Conservation (phyloP, 2,329 filamentous ascomycete genomes). For the Cephalotrichum gorgonifer region DNA sequence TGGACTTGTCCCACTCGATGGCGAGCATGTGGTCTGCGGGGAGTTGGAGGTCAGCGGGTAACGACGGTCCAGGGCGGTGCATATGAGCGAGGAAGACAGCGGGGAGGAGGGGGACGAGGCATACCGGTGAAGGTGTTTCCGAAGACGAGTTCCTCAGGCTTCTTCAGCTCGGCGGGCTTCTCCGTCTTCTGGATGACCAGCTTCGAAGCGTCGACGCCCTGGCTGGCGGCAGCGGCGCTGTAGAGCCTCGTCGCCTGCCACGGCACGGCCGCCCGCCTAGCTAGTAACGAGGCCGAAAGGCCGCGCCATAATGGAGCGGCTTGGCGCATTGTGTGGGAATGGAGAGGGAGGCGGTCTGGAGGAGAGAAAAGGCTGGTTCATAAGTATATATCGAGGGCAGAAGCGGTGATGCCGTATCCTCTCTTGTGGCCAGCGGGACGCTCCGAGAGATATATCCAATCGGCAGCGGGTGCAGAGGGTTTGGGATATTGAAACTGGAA, state of each 20-base stretch:
- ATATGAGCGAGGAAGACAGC: background rate
- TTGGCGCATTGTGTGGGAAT: background rate
- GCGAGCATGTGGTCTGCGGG: slow-evolving; percentile 86
- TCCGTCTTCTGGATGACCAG: slow-evolving; percentile 65
- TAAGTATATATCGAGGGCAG: background rate
- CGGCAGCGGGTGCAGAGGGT: too few species aligned
- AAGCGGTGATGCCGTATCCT: background rate
- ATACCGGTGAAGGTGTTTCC: slow-evolving; percentile 82
- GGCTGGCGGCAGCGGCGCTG: slow-evolving; percentile 47
- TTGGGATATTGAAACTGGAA: too few species aligned
- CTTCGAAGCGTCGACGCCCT: slow-evolving; percentile 64
- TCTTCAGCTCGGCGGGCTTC: slow-evolving; percentile 62
- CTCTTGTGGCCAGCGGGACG: too few species aligned
- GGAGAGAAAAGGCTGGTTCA: background rate
- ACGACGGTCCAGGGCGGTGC: too few species aligned
- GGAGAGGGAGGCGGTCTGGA: too few species aligned
- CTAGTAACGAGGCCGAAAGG: background rate
- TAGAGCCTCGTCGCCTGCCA: slow-evolving; percentile 29
- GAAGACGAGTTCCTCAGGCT: slow-evolving; percentile 78
- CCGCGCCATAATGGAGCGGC: slow-evolving; percentile 2
- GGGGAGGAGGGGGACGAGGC: slow-evolving; percentile 6
- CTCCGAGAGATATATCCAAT: too few species aligned
- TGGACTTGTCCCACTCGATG: slow-evolving; percentile 78
- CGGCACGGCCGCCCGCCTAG: background rate
- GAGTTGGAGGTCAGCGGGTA: too few species aligned